phyloP scores from a whole-genome alignment of 345 rosid species.

The Brassica cretica region DNA sequence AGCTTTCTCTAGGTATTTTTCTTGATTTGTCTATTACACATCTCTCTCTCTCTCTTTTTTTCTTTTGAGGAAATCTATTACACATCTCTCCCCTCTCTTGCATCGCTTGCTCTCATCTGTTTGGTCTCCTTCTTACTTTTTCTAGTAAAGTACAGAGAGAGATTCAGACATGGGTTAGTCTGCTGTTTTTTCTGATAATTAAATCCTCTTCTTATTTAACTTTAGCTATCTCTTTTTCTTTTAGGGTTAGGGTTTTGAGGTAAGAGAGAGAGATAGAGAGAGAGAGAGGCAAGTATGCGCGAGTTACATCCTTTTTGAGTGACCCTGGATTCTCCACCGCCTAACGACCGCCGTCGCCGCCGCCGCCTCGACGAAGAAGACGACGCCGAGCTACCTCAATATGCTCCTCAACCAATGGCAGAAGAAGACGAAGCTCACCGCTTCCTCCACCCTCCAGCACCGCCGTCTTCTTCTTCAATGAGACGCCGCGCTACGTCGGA shows the following conservation, averaged over 20 bases:
- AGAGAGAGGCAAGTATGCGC: slow-evolving; percentile 23
- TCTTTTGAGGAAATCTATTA: background rate
- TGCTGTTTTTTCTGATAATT: background rate
- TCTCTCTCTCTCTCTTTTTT: background rate
- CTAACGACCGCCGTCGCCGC: slow-evolving; percentile 35
- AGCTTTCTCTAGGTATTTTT: slow-evolving; percentile 38
- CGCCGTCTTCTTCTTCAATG: slow-evolving; percentile 48
- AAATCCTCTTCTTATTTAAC: slow-evolving; percentile 22
- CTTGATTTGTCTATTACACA: slow-evolving; percentile 40
- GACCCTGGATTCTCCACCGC: slow-evolving; percentile 42
- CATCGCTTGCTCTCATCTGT: slow-evolving; percentile 34
- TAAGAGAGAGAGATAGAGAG: background rate
- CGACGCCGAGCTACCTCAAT: slow-evolving; percentile 46
- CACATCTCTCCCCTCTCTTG: slow-evolving; percentile 5
- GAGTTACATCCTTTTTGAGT: slow-evolving; percentile 35
- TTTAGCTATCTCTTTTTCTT: background rate
- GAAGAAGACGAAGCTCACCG: slow-evolving; percentile 42
- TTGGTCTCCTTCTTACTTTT: slow-evolving; percentile 34
- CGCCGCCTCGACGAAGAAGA: slow-evolving; percentile 38
- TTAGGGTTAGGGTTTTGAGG: slow-evolving; percentile 41
- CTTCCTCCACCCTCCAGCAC: slow-evolving; percentile 57
- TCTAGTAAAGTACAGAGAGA: slow-evolving; percentile 8
- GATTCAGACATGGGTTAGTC: slow-evolving; percentile 38
- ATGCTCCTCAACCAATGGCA: slow-evolving; percentile 41
- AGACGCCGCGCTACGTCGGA: slow-evolving; percentile 42